These are phyloP conservation scores for Cordyceps cicadae DNA, from an alignment of 2,329 filamentous ascomycete species.

Conservation along the genomic window DNA sequence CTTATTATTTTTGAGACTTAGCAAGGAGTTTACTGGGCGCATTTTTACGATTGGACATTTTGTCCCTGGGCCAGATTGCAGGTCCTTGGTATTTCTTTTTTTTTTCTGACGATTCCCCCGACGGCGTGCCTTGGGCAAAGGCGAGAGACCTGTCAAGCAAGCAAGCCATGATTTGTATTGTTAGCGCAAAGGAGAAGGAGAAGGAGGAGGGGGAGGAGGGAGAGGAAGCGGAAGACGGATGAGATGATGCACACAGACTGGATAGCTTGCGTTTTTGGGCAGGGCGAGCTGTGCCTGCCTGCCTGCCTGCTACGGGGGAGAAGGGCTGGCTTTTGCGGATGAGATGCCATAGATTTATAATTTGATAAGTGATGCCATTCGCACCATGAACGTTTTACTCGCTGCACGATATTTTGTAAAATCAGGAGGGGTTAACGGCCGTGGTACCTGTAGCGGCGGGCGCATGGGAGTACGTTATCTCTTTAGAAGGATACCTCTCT, in stretches of 20 bases:
- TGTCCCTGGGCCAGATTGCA: neutral
- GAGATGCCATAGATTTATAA: neutral
- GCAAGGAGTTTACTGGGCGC: constrained; percentile 6
- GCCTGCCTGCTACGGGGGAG: neutral
- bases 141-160: neutral
- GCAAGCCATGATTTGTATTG: neutral
- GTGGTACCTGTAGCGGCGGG: too few species aligned
- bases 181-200: neutral
- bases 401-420: too few species aligned
- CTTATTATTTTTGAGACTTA: neutral
- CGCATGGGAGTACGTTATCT: too few species aligned
- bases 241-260: neutral
- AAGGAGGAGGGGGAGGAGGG: too few species aligned
- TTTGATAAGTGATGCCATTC: too few species aligned
- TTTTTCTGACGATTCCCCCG: constrained; percentile 1
- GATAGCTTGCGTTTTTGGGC: neutral
- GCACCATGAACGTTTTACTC: too few species aligned
- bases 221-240: too few species aligned
- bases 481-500: too few species aligned
- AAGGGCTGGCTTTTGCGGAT: neutral
- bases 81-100: too few species aligned
- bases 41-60: neutral
- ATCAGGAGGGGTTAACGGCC: too few species aligned
- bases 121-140: neutral
- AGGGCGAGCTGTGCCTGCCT: neutral